These are phyloP conservation scores for Tetracentron sinense DNA, from an alignment of 164 flowering plant species.

Conservation along the genomic window DNA sequence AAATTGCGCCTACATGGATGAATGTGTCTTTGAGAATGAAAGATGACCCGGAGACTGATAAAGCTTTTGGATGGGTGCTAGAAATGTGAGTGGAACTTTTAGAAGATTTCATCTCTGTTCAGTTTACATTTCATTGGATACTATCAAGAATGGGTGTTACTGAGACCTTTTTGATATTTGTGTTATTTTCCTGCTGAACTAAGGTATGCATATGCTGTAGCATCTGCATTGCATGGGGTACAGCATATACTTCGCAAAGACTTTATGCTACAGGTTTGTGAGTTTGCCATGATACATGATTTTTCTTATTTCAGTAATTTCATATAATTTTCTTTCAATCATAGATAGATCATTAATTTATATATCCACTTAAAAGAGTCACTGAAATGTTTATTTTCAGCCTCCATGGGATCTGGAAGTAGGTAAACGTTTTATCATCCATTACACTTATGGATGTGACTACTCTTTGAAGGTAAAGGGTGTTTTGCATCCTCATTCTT, in stretches of 20 bases:
- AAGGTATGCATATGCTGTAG: conserved; percentile 75
- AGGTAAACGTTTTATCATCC: conserved; percentile 66
- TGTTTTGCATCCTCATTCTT: not conserved
- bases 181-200: conserved; percentile 7
- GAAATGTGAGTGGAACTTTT: conserved; percentile 68
- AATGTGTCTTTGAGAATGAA: conserved; percentile 90
- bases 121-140: not conserved
- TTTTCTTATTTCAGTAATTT: not conserved
- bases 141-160: not conserved
- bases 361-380: not conserved
- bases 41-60: conserved; percentile 81
- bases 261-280: conserved; percentile 90
- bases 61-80: conserved; percentile 93
- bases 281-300: conserved; percentile 2
- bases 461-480: conserved; percentile 65
- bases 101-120: not conserved
- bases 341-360: not conserved
- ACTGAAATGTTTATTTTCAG: conserved; percentile 38
- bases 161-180: conserved; percentile 1
- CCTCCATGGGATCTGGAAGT: conserved; percentile 84
- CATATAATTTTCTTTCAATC: too few relatives aligned
- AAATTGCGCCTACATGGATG: conserved; percentile 97
- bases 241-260: conserved; percentile 84
- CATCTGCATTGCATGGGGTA: conserved; percentile 92
- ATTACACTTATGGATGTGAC: conserved; percentile 92